phyloP scores from a whole-genome alignment of 2,329 filamentous ascomycete species.

The Fusarium bactridioides region DNA sequence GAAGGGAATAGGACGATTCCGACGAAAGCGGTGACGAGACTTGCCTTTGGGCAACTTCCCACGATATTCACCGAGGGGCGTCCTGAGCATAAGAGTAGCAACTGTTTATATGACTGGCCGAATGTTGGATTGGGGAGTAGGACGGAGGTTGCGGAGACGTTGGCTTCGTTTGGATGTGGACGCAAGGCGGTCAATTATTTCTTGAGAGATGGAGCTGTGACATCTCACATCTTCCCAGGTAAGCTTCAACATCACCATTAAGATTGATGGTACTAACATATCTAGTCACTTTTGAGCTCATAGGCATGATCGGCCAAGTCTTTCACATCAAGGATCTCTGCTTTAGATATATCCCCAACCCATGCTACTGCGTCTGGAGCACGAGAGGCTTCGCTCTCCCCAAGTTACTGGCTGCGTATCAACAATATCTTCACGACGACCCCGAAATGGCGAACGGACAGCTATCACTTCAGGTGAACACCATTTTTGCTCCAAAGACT shows the following conservation, averaged over 20 bases:
- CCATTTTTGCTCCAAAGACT: neutral
- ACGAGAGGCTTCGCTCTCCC: neutral
- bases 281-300: constrained; percentile 7
- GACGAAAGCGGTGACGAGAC: neutral
- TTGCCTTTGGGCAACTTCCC: constrained; percentile 11
- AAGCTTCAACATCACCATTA: neutral
- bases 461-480: neutral
- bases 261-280: neutral
- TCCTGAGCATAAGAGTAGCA: rapidly evolving
- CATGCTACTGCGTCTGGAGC: constrained; percentile 12
- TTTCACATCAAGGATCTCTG: constrained; percentile 19
- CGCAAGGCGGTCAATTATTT: constrained; percentile 6
- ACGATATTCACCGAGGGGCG: neutral
- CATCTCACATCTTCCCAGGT: constrained; percentile 11
- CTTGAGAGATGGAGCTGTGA: neutral
- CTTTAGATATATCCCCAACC: constrained; percentile 20
- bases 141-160: neutral
- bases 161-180: neutral
- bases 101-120: rapidly evolving
- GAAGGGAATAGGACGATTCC: neutral
- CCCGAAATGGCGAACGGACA: neutral
- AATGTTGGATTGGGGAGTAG: neutral
- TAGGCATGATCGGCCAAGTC: constrained; percentile 11
- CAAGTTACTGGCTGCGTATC: neutral
- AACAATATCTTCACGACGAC: neutral